phyloP scores from a whole-genome alignment of 306 rosid species.

The Quercus engelmannii region DNA sequence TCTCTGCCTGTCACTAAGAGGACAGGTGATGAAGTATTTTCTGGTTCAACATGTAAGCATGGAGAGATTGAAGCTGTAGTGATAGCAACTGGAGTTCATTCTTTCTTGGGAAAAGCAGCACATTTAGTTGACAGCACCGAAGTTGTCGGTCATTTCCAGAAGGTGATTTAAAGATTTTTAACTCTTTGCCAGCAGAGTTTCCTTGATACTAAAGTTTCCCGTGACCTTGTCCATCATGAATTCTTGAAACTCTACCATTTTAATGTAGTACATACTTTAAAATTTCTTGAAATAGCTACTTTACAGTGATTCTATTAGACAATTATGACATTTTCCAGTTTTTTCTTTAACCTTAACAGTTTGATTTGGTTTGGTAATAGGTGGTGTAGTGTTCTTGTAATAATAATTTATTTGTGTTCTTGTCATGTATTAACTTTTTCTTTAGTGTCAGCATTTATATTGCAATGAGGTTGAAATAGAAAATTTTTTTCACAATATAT shows the following conservation, averaged over 20 bases:
- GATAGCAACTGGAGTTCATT: conserved; percentile 77
- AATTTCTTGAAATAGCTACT: background rate
- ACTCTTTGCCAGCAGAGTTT: background rate
- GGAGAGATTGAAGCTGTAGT: conserved; percentile 92
- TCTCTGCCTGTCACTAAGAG: conserved; percentile 76
- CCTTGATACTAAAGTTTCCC: background rate
- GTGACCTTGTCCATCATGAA: background rate
- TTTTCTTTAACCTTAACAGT: background rate
- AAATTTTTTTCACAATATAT: background rate
- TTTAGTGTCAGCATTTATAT: background rate
- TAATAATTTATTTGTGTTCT: background rate
- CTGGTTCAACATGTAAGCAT: conserved; percentile 85
- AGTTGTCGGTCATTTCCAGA: conserved; percentile 78
- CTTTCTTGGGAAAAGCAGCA: conserved; percentile 88
- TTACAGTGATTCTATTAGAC: background rate
- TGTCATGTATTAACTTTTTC: background rate
- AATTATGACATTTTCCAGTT: background rate
- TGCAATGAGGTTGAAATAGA: background rate
- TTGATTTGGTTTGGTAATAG: background rate
- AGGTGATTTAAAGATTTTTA: conserved; percentile 36
- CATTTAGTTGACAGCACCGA: conserved; percentile 69
- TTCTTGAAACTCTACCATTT: background rate
- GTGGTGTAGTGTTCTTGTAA: background rate
- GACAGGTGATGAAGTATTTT: conserved; percentile 72
- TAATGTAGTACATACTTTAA: background rate